Evolutionary conservation across 108 stramenopile species (phyloP), one percentile per base, ranked within the genome.

Genomic region (Nitzschia palea): DNA sequence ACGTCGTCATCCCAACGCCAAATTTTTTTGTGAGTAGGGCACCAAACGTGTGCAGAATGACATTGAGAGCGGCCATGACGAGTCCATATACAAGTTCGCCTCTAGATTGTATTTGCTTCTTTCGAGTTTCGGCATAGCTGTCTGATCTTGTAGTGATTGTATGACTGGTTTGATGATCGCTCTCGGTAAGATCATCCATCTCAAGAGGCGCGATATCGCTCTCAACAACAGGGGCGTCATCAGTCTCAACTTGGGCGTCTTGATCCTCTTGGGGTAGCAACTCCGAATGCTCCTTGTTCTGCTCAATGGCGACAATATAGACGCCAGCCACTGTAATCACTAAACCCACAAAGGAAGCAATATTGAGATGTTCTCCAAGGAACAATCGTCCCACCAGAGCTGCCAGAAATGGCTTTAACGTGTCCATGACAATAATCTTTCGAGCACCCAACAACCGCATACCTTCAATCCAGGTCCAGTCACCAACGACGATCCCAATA

Each of bases 401-500:
- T 10, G 92, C 92, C 48, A 84, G 67, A 68, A 96, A 94, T 4
- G 95, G 95, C 48, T 94, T 94, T 0, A 89, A 30, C 1, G 82
- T 82, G 67, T 96, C 95, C 27, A 93, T 75, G 31, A 93, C 74
- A 55, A 96, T 87, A 3, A 94, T 86, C 30, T 77, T 83, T 23
- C 82, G 76, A n/a, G 95, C 87, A 4, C 95, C 92, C 35, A 96
- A 52, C 26, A 90, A 27, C 44, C 78, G 71, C 64, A 96, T 57
- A 2, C 84, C 87, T 55, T 86, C 86, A 31, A 96, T 55, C 95
- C 95, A 96, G 0, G 77, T 40, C 48, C 79, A 76, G 70, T 96
- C 95, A 0, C 91, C 92, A 36, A 96, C 62, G 1, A 94, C 27
- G 30, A 96, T 91, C 0, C 95, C 95, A 30, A 96, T 68, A 23